These are phyloP conservation scores for Mortierella sp. DNA, from an alignment of 371 early-diverging fungal species.

Conservation along the genomic window DNA sequence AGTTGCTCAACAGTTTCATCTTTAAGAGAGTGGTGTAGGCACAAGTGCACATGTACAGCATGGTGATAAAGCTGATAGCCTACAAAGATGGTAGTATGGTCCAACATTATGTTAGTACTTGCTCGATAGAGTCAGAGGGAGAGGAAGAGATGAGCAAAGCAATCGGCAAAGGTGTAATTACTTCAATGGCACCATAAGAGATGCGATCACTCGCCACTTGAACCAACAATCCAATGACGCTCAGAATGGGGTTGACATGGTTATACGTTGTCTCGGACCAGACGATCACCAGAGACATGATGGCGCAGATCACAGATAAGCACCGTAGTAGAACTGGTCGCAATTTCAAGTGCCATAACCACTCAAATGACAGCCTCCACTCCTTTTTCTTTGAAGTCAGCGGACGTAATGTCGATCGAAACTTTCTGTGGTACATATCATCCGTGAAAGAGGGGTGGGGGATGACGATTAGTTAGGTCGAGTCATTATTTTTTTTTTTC, in stretches of 20 bases:
- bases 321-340: slow-evolving; percentile 71
- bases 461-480: neutral
- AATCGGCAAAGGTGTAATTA: slow-evolving; percentile 20
- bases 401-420: slow-evolving; percentile 61
- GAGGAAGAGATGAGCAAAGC: neutral
- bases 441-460: neutral
- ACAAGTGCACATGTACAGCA: slow-evolving; percentile 92
- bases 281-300: slow-evolving; percentile 77
- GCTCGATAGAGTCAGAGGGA: neutral
- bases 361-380: slow-evolving; percentile 59
- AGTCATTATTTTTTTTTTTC: neutral
- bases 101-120: neutral
- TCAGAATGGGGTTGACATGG: slow-evolving; percentile 63
- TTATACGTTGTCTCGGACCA: slow-evolving; percentile 95
- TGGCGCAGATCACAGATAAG: slow-evolving; percentile 66
- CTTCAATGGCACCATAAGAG: slow-evolving; percentile 69
- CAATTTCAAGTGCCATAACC: slow-evolving; percentile 87
- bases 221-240: slow-evolving; percentile 64
- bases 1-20: slow-evolving; percentile 85
- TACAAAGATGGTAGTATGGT: slow-evolving; percentile 41
- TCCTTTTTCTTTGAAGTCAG: slow-evolving; percentile 29
- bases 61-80: slow-evolving; percentile 77
- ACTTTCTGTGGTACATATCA: slow-evolving; percentile 37
- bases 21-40: slow-evolving; percentile 91
- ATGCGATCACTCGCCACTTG: slow-evolving; percentile 54